Evolutionary conservation across 2,329 filamentous ascomycete species (phyloP), one percentile per base, ranked within the genome.

Genomic region (Colletotrichum caudatum): DNA sequence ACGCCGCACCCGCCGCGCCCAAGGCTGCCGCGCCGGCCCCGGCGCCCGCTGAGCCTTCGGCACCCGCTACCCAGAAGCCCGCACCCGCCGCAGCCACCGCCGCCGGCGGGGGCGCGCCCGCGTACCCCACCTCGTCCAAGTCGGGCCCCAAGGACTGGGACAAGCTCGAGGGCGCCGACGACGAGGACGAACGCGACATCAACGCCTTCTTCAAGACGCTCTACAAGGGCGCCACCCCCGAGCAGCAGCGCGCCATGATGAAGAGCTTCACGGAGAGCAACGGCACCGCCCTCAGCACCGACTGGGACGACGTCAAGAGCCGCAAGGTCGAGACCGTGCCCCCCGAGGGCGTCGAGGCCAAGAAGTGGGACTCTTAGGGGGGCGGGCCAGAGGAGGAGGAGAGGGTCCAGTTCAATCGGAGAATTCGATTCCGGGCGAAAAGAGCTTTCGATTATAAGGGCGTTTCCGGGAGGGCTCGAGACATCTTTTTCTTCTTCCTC

Each of bases 201-300:
- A 92, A 97, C 76, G 79, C 81, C 14, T 98, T 98, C 83, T 99
- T 99, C 86, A 96, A 97, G 86, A 91, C 92, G 77, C 85, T 99
- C 1, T 98, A 95, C 83, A 90, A 92, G 74, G 86, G 85, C 46
- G 91, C 94, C 0, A 90, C 92, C 60, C 89, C 91, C 0, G 95
- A 99, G 76, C 93, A 94, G 70, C 90, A 91, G 78, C 90, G 94
- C 2, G 96, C 96, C 11, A 99, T 99, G 96, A 94, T 97, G 90
- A 99, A 99, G 89, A 97, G 94, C 78, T 98, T 94, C 78, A 87
- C 90, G 18, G 95, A 99, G 85, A 98, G 95, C 81, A 96, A 97
- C 76, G 96, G 96, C 5, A 99, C 96, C 0, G 89, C 93, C 3
- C 84, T 99, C 61, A 98, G 94, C 81, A 99, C 96, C 0, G 94